A percentile compares a stretch with the other conserved stretches of the same genome.
Conservation (phyloP, 78 protist genomes). For the Dictyostelium brefeldianum region DNA sequence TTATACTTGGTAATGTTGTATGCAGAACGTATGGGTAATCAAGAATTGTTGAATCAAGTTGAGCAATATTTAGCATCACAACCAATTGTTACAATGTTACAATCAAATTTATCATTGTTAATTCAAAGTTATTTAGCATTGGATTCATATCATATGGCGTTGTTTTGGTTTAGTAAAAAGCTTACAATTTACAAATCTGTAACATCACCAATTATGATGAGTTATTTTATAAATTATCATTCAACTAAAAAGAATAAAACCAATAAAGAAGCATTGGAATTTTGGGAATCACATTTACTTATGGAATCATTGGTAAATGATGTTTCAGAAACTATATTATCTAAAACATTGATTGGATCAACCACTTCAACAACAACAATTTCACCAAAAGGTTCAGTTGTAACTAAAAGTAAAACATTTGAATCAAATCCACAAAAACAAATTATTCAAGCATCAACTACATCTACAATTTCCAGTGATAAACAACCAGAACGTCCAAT, state of each 20-base stretch:
- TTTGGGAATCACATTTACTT: no score
- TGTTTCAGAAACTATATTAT: no score
- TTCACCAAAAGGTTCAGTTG: neutral
- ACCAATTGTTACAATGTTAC: neutral
- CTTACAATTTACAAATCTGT: neutral
- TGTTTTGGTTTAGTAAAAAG: slow-evolving; percentile 7
- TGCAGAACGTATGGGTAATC: neutral
- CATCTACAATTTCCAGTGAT: neutral
- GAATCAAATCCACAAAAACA: neutral
- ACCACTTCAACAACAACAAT: neutral
- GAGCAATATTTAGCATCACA: neutral
- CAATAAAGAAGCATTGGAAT: no score
- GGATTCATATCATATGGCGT: neutral
- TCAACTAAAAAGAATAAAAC: no score
- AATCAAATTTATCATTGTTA: neutral
- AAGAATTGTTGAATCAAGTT: neutral
- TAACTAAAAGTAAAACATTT: neutral
- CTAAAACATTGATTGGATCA: neutral
- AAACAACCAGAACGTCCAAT: neutral
- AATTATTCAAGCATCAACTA: neutral
- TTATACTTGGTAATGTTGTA: neutral
- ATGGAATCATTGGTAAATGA: no score
- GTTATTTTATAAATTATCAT: neutral
- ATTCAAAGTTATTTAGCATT: neutral
- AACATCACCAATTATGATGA: neutral